Percentiles rank a stretch among this genome's conserved stretches.
These are phyloP conservation scores for Aspergillus neoniger DNA, from an alignment of 2,329 filamentous ascomycete species.

Conservation along the genomic window DNA sequence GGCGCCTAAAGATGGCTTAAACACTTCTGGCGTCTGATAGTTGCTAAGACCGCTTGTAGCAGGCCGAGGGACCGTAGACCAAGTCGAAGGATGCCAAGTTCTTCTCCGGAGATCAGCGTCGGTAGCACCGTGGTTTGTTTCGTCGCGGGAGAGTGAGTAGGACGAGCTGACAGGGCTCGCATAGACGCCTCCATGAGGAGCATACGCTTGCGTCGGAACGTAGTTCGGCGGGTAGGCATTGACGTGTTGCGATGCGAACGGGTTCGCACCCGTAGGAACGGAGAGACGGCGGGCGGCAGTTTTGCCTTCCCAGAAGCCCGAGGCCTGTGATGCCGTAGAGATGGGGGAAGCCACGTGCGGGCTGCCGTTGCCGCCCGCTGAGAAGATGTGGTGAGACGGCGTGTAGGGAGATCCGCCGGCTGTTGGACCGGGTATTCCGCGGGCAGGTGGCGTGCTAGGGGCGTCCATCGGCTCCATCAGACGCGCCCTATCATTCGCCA, in stretches of 20 bases:
- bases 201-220: conserved; percentile 57
- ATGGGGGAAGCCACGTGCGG: conserved; percentile 79
- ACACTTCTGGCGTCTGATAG: conserved; percentile 69
- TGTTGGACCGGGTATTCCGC: conserved; percentile 66
- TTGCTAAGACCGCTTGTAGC: conserved; percentile 74
- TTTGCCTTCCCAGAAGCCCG: conserved; percentile 71
- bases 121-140: conserved; percentile 39
- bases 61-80: conserved; percentile 66
- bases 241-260: conserved; percentile 68
- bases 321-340: conserved; percentile 66
- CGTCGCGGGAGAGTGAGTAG: conserved; percentile 47
- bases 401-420: conserved; percentile 78
- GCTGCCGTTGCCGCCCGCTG: conserved; percentile 68
- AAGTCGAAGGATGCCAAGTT: conserved; percentile 79
- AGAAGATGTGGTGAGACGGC: conserved; percentile 74
- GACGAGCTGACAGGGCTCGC: conserved; percentile 69
- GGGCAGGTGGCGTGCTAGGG: conserved; percentile 63
- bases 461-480: conserved; percentile 69
- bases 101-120: conserved; percentile 80
- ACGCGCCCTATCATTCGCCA: conserved; percentile 66
- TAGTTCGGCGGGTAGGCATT: conserved; percentile 58
- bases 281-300: conserved; percentile 75
- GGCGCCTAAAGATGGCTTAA: conserved; percentile 57
- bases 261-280: conserved; percentile 73
- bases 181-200: conserved; percentile 62